phyloP scores from a whole-genome alignment of 345 rosid genomes.

The Heritiera littoralis region DNA sequence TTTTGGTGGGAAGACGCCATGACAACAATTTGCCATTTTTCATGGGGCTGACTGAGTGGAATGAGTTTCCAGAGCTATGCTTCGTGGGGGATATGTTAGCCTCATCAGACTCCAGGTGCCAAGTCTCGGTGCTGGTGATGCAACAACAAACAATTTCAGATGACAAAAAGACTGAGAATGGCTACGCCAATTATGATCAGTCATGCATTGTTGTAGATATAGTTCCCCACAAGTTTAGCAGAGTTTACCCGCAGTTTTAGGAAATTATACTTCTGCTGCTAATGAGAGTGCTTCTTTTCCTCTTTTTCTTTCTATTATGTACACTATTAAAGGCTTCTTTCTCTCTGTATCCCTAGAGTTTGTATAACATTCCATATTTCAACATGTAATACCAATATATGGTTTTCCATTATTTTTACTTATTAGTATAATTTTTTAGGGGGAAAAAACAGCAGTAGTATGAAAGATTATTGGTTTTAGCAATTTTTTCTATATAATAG shows the following conservation, averaged over 20 bases:
- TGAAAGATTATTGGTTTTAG: no score
- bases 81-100: conserved; percentile 86
- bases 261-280: background rate
- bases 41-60: conserved; percentile 91
- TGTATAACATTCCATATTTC: background rate
- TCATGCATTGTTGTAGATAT: background rate
- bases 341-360: no score
- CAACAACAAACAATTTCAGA: conserved; percentile 48
- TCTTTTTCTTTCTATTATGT: no score
- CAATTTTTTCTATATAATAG: no score
- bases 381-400: no score
- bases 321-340: no score
- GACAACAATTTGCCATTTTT: conserved; percentile 65
- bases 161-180: background rate
- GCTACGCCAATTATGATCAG: background rate
- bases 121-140: conserved; percentile 73
- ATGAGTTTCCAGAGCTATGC: conserved; percentile 66
- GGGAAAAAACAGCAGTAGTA: no score
- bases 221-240: background rate
- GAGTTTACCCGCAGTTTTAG: background rate
- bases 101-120: conserved; percentile 73
- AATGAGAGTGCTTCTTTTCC: background rate
- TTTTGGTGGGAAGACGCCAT: conserved; percentile 83
- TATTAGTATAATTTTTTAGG: no score
- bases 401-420: no score